Conservation (phyloP, 768 basidiomycete species). For the Lactarius indigo region DNA sequence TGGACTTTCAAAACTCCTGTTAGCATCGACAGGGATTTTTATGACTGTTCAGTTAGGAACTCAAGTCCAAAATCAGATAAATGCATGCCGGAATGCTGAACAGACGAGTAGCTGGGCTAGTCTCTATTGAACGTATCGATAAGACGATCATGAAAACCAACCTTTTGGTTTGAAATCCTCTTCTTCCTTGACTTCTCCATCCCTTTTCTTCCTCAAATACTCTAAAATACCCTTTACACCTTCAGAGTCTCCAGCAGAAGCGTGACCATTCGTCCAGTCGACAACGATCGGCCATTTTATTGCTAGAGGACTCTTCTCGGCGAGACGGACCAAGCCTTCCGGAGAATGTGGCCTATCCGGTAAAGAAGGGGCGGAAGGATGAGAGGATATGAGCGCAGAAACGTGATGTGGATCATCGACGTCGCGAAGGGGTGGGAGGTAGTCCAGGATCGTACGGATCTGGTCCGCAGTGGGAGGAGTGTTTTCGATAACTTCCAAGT, state of each 20-base stretch:
- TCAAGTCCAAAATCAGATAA: neutral
- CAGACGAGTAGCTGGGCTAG: neutral
- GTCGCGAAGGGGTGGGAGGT: slow-evolving; percentile 41
- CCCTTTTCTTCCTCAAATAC: slow-evolving; percentile 56
- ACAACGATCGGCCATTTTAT: slow-evolving; percentile 81
- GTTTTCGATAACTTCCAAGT: slow-evolving; percentile 68
- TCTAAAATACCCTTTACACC: slow-evolving; percentile 69
- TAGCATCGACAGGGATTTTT: neutral
- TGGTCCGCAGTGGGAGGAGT: slow-evolving; percentile 65
- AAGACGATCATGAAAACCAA: slow-evolving; percentile 44
- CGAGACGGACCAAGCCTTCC: slow-evolving; percentile 48
- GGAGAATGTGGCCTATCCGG: slow-evolving; percentile 39
- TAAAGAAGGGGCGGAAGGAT: slow-evolving; percentile 44
- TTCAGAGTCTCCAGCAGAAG: slow-evolving; percentile 62
- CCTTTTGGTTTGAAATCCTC: slow-evolving; percentile 48
- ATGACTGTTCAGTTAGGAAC: neutral
- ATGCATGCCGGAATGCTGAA: neutral
- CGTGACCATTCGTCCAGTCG: slow-evolving; percentile 67
- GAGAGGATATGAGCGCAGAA: slow-evolving; percentile 55
- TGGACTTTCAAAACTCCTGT: neutral
- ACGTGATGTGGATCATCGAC: slow-evolving; percentile 29
- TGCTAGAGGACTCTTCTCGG: slow-evolving; percentile 50
- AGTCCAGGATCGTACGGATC: slow-evolving; percentile 60
- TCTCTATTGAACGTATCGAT: neutral
- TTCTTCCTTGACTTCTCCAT: slow-evolving; percentile 55